Conservation (phyloP, 192 early-diverging fungal species). For the Podila epigama region DNA sequence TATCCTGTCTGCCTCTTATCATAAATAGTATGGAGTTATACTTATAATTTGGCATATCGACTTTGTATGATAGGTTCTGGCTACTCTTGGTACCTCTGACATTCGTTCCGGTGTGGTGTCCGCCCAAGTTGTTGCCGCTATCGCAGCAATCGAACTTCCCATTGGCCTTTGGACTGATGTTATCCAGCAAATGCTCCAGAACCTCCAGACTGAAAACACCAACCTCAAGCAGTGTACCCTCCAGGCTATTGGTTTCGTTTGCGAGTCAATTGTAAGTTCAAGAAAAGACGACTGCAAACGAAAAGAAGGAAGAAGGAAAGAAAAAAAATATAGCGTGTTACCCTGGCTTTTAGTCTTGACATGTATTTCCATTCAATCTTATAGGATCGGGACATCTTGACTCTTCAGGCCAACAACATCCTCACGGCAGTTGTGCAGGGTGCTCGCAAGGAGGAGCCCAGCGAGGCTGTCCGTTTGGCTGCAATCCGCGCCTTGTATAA, state of each 20-base stretch:
- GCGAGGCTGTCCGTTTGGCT: slow-evolving; percentile 85
- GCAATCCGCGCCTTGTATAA: slow-evolving; percentile 93
- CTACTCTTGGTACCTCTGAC: slow-evolving; percentile 62
- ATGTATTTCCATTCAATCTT: no score
- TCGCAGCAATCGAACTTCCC: slow-evolving; percentile 95
- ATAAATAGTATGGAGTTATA: no score
- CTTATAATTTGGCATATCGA: neutral
- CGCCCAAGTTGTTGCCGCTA: slow-evolving; percentile 88
- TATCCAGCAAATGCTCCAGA: slow-evolving; percentile 81
- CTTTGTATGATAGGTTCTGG: slow-evolving; percentile 51
- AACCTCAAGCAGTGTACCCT: slow-evolving; percentile 83
- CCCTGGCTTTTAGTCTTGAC: no score
- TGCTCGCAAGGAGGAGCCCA: slow-evolving; percentile 91
- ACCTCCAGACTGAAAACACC: slow-evolving; percentile 71
- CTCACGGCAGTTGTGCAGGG: slow-evolving; percentile 95
- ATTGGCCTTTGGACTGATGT: slow-evolving; percentile 85
- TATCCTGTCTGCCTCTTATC: no score
- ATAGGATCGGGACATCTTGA: slow-evolving; percentile 81
- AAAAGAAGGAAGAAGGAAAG: neutral
- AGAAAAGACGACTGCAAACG: neutral
- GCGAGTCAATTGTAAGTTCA: slow-evolving; percentile 83
- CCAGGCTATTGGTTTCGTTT: slow-evolving; percentile 92
- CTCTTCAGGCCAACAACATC: slow-evolving; percentile 86
- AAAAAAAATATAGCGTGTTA: no score
- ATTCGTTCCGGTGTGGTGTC: slow-evolving; percentile 68